These are phyloP conservation scores for Corinectria fuckeliana DNA, from an alignment of 2,329 filamentous ascomycete genomes.

Conservation along the genomic window DNA sequence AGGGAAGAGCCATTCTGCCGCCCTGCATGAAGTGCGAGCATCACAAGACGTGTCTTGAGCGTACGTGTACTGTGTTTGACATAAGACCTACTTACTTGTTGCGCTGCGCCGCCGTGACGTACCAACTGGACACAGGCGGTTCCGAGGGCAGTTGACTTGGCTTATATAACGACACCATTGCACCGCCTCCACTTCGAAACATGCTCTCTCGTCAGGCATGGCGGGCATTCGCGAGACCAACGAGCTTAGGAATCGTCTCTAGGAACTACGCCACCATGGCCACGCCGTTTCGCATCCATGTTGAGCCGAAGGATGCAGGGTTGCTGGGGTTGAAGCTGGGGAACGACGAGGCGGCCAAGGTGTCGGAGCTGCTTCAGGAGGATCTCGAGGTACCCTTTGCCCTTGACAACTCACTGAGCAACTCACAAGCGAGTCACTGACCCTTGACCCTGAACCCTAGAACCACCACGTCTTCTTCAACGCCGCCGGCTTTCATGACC, in stretches of 20 bases:
- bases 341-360: constrained; percentile 65
- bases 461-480: constrained; percentile 84
- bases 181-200: constrained; percentile 16
- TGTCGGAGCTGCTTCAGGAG: constrained; percentile 73
- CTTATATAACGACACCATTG: neutral
- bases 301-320: constrained; percentile 57
- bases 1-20: too few species aligned
- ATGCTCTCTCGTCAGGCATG: constrained; percentile 20
- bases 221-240: constrained; percentile 24
- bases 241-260: neutral
- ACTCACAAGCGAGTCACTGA: neutral
- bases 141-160: neutral
- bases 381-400: constrained; percentile 71
- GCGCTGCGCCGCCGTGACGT: neutral
- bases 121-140: neutral
- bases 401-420: too few species aligned
- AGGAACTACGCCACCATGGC: constrained; percentile 46
- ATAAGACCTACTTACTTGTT: neutral
- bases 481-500: constrained; percentile 76
- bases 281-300: constrained; percentile 54
- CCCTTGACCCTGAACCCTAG: constrained; percentile 22
- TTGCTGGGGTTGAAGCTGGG: constrained; percentile 56
- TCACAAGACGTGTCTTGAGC: neutral
- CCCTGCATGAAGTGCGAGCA: neutral
- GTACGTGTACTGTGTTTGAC: neutral